Conservation (phyloP, 495 filamentous ascomycete genomes). For the Pyrenula aspistea region DNA sequence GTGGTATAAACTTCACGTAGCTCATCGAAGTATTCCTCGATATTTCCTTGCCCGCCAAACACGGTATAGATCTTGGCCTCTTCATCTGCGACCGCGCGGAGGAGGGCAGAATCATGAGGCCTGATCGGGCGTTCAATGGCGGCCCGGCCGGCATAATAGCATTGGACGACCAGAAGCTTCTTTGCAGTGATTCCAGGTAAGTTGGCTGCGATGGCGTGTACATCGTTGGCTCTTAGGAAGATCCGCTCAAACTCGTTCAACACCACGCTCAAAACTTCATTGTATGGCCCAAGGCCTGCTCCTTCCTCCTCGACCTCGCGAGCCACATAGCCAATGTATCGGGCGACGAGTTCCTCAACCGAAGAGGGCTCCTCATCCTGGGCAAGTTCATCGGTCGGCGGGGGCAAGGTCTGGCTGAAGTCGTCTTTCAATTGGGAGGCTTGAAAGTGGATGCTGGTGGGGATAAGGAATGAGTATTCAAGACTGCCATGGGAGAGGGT, state of each 20-base stretch:
- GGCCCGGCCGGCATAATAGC: conserved; percentile 82
- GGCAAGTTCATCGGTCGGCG: conserved; percentile 90
- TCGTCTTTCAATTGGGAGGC: conserved; percentile 82
- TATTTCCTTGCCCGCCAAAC: conserved; percentile 98
- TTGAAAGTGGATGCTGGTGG: conserved; percentile 88
- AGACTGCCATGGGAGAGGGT: conserved; percentile 85
- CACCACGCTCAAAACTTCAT: conserved; percentile 78
- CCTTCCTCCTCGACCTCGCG: conserved; percentile 80
- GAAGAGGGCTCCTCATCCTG: conserved; percentile 97
- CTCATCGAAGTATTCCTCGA: conserved; percentile 98
- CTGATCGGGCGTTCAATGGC: conserved; percentile 73
- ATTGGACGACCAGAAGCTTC: conserved; percentile 73
- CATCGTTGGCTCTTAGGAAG: conserved; percentile 90
- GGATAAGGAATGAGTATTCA: conserved; percentile 88
- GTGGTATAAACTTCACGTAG: conserved; percentile 80
- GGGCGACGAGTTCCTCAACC: conserved; percentile 73
- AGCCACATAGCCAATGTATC: conserved; percentile 83
- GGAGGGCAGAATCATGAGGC: conserved; percentile 82
- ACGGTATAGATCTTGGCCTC: conserved; percentile 76
- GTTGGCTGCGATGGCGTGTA: conserved; percentile 75
- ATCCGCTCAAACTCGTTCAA: conserved; percentile 92
- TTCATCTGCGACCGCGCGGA: conserved; percentile 73
- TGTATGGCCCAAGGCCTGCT: conserved; percentile 72
- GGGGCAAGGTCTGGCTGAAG: conserved; percentile 72
- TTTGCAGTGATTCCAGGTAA: conserved; percentile 82